These are phyloP conservation scores for Gamsiella multidivaricata DNA, from an alignment of 192 early-diverging fungal species.

Conservation along the genomic window DNA sequence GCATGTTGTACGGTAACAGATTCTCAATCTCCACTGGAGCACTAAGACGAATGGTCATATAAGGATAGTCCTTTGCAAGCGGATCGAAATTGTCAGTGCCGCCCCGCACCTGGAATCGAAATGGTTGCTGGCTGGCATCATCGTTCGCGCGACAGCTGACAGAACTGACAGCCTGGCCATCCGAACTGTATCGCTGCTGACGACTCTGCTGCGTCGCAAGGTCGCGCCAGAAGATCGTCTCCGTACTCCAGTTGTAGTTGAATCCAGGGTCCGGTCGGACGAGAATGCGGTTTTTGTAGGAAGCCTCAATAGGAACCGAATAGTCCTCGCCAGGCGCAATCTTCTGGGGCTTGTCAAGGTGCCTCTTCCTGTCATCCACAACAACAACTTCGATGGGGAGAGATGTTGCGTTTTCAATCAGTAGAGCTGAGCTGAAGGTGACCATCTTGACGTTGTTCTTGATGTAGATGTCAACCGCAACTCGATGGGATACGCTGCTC, in stretches of 20 bases:
- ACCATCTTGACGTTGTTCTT: constrained; percentile 93
- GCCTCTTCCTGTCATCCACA: constrained; percentile 74
- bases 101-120: constrained; percentile 78
- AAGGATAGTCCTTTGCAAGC: constrained; percentile 72
- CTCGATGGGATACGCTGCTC: constrained; percentile 79
- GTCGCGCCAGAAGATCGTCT: constrained; percentile 88
- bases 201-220: constrained; percentile 58
- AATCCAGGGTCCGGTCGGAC: constrained; percentile 88
- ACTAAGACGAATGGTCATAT: constrained; percentile 79
- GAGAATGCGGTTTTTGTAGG: constrained; percentile 82
- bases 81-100: constrained; percentile 61
- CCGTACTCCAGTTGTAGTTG: constrained; percentile 86
- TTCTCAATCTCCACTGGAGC: constrained; percentile 94
- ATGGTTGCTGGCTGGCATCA: constrained; percentile 65
- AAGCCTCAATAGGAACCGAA: constrained; percentile 87
- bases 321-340: constrained; percentile 84
- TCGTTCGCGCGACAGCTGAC: constrained; percentile 51
- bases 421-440: constrained; percentile 85
- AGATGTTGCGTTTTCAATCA: constrained; percentile 85
- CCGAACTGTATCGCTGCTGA: constrained; percentile 27
- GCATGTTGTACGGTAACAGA: constrained; percentile 88
- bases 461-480: constrained; percentile 90
- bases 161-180: constrained; percentile 42
- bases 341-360: constrained; percentile 57
- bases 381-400: constrained; percentile 84